Evolutionary conservation across 768 basidiomycete species (phyloP).

Genomic region (Agaricus subrufescens): DNA sequence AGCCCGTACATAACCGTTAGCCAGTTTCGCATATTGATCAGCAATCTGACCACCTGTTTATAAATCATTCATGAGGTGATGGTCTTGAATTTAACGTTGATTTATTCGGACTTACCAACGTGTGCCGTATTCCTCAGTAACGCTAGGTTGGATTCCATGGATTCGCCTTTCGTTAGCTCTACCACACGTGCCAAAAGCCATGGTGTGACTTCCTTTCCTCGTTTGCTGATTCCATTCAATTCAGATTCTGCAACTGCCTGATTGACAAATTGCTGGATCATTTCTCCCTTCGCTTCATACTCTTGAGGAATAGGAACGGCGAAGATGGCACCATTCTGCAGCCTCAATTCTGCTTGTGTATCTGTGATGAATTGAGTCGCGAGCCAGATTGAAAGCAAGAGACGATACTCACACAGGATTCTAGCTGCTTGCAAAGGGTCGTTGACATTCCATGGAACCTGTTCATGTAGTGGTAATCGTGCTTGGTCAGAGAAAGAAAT

Average conservation of each 20-base stretch:
- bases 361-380: constrained; percentile 35
- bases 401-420: constrained; percentile 56
- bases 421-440: constrained; percentile 64
- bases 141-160: constrained; percentile 76
- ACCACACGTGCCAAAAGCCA: constrained; percentile 85
- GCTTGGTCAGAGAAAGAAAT: constrained; percentile 1
- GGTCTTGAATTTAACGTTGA: not conserved
- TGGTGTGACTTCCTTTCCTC: constrained; percentile 91
- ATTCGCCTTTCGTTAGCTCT: constrained; percentile 74
- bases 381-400: not conserved
- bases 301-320: constrained; percentile 86
- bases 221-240: constrained; percentile 67
- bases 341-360: constrained; percentile 61
- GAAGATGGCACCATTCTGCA: constrained; percentile 76
- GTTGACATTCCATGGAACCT: constrained; percentile 79
- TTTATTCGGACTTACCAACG: constrained; percentile 47
- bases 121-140: constrained; percentile 85
- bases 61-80: not conserved
- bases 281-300: constrained; percentile 60
- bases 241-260: constrained; percentile 83
- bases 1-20: constrained; percentile 22
- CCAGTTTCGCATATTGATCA: constrained; percentile 60
- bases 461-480: not conserved
- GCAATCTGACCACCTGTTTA: constrained; percentile 72
- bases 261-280: constrained; percentile 75